Evolutionary conservation across 1,284 basidiomycete genomes (phyloP), one percentile per base, ranked within the genome.

Genomic region (Kwoniella shivajii): DNA sequence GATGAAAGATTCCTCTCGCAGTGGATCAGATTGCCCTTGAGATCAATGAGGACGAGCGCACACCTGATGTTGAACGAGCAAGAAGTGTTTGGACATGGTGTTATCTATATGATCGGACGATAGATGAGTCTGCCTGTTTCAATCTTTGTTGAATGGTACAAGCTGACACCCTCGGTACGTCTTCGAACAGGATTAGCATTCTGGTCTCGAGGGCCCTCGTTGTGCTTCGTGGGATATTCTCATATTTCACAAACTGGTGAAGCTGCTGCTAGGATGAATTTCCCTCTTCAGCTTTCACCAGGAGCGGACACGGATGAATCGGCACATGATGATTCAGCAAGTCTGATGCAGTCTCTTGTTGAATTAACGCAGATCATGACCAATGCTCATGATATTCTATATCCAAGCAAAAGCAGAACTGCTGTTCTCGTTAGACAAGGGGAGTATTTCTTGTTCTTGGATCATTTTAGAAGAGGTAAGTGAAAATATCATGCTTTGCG

Each of bases 281-380:
- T 80, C 58, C 78, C 78, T 0, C 71, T 67, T 46, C 74, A 74
- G 63, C 62, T 74, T 31, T 69, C 67, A 14, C 64, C 65, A 1
- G 59, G 60, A 24, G 38, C 58, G 11, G 31, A 30, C 9, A 31
- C 31, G 7, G 55, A 45, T 6, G 44, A 52, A 3, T 30, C 26
- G 4, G 36, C 43, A 6, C 57, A 65, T 22, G 51, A 60, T 16
- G 69, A 72, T 57, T 70, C 65, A 33, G 73, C 74, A 11, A 67
- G 69, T 18, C 50, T 74, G 43, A 73, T 76, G 65, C 74, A 76
- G 51, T 67, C 69, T 9, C 56, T 69, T 16, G 68, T 74, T 47
- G 78, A 80, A 54, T 61, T 80, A 20, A 79, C 76, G 26, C 76
- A 80, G 56, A 78, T 77, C 56, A 80, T 80, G 78, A 78, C 78